Evolutionary conservation across 805 yeast species (phyloP), one percentile per base, ranked within the genome.

Genomic region (Yarrowia bubula): DNA sequence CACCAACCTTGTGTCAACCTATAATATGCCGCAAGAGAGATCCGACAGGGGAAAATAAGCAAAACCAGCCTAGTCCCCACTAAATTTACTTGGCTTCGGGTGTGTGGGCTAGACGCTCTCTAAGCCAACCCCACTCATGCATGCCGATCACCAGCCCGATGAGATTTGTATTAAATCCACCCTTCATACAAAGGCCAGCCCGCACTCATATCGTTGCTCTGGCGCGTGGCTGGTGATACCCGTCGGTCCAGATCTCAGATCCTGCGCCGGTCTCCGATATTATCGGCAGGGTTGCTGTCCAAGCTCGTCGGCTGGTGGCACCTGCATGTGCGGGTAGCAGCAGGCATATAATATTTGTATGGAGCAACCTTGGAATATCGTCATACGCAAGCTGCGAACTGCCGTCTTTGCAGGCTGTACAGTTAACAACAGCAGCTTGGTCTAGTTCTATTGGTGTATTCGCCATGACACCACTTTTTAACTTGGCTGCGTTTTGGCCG

Each of bases 121-220:
- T 22, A 22, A 43, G 47, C 8, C 32, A 8, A 18, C 51, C 51
- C 51, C 51, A 32, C 51, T 46, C 37, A 32, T 46, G 51, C 51
- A 46, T 28, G 51, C 22, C 51, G 51, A 46, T 46, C 51, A 32
- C 51, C 51, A 46, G 51, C 51, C 51, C 51, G 37, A 15, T 32
- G 51, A 46, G 37, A 46, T 46, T 14, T 8, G 47, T n/a, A 8
- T 28, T 44, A 15, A 44, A 14, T 28, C 9, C 8, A 6, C 22
- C 14, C 37, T 11, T 8, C 35, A 8, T 22, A 46, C 51, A 46
- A 46, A 31, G 28, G 51, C 51, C 51, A 46, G 51, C 37, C 37
- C 51, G 51, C 51, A 46, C 18, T 44, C 51, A 17, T 9, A 15
- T n/a, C 38, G 51, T 46, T 46, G 51, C 51, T 46, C 31, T 11